Conservation (phyloP, 129 eudicot species). For the Centella asiatica region DNA sequence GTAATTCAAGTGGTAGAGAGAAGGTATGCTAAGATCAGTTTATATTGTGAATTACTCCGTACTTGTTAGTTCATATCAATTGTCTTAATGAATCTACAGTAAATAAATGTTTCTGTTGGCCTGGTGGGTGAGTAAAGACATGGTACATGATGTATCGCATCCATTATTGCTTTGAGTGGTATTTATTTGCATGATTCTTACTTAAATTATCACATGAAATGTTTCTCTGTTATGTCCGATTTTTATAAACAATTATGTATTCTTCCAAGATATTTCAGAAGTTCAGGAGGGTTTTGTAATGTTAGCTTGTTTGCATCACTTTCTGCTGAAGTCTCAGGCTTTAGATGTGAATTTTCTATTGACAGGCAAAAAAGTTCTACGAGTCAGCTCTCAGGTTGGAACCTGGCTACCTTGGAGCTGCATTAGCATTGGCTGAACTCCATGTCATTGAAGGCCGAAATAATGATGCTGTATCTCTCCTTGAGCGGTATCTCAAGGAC, state of each 20-base stretch:
- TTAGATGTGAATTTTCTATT: not conserved
- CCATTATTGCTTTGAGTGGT: not conserved
- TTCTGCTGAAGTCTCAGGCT: not conserved
- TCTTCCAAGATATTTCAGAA: not conserved
- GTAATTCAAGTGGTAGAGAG: constrained; percentile 77
- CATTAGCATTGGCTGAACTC: constrained; percentile 90
- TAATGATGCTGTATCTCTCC: constrained; percentile 80
- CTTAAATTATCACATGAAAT: not conserved
- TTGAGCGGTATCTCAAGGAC: constrained; percentile 81
- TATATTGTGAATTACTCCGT: too few relatives aligned
- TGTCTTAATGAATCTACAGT: too few relatives aligned
- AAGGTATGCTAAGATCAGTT: constrained; percentile 35
- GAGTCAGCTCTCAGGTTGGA: constrained; percentile 95
- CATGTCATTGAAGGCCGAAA: constrained; percentile 92
- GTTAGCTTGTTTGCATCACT: not conserved
- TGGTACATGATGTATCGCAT: not conserved
- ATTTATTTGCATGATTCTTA: not conserved
- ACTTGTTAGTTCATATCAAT: too few relatives aligned
- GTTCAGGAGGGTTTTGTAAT: not conserved
- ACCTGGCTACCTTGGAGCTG: constrained; percentile 97
- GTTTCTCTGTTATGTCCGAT: not conserved
- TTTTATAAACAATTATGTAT: not conserved
- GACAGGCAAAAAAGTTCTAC: constrained; percentile 91
- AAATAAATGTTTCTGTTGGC: not conserved
- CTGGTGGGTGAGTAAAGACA: too few relatives aligned